Evolutionary conservation across 75 land plant genomes (phyloP), one percentile per base, ranked within the genome.

Genomic region (Selaginella tamariscina): DNA sequence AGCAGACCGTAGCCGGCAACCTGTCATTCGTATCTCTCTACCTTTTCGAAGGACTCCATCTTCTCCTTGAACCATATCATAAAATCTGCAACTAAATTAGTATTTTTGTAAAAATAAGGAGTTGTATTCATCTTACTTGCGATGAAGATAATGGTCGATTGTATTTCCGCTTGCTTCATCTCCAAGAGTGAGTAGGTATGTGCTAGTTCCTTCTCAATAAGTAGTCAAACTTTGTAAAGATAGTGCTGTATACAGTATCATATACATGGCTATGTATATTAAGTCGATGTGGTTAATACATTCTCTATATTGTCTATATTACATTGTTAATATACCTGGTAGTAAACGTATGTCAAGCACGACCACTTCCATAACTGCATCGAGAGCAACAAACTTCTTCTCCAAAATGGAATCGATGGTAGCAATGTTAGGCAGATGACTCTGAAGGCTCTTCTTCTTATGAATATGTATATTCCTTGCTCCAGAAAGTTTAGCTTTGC

Each of bases 121-220:
- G 49, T 5, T 5, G 49, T 39, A 5, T 15, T 39, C 24, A 55
- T 1, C 31, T 73, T 80, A 90, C 96, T 87, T 85, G 54, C 83
- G 81, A 69, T 91, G 97, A 5, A 91, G 83, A 81, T 91, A 91
- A 27, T 83, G 75, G 39, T 91, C 89, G 64, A 91, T 88, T 0
- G 93, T 91, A 56, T 67, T 83, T 31, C 86, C 79, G 72, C 97
- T 91, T 86, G 88, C 85, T 27, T 66, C 32, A 71, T 91, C 97
- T 31, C 93, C 97, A 71, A 91, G 76, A 9, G 73, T 81, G n/a
- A 91, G 81, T 83, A 88, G 73, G 66, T 84, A 81, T 15, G 85
- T 85, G 27, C 90, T 75, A 9, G 96, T 91, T 32, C 96, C 96
- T 90, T 65, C 54, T 55, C n/a, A 24, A 59, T 21, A 0, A 39